phyloP scores from a whole-genome alignment of 2,329 filamentous ascomycete genomes.

The Plectosphaerella plurivora region DNA sequence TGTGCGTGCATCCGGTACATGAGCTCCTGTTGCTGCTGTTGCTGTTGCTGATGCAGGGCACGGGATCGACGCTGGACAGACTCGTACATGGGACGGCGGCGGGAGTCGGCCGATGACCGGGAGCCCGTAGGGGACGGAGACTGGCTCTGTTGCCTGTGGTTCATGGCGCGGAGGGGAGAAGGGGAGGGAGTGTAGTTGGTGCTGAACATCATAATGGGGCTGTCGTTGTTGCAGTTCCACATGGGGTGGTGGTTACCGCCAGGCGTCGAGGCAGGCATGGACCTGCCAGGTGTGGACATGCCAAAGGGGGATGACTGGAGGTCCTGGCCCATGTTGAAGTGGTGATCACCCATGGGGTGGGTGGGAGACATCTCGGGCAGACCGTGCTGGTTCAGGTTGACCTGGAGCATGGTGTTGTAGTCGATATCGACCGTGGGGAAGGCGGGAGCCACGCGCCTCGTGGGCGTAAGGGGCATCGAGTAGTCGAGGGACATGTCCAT shows the following conservation, averaged over 20 bases:
- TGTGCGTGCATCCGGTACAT: slow-evolving; percentile 11
- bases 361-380: slow-evolving; percentile 10
- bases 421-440: slow-evolving; percentile 23
- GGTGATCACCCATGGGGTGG: slow-evolving; percentile 5
- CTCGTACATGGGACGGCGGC: slow-evolving; percentile 34
- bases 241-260: slow-evolving; percentile 27
- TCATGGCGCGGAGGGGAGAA: slow-evolving; percentile 23
- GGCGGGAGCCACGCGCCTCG: slow-evolving; percentile 7
- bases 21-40: slow-evolving; percentile 28
- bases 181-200: slow-evolving; percentile 19
- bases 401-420: slow-evolving; percentile 32
- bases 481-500: slow-evolving; percentile 4
- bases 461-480: slow-evolving; percentile 8
- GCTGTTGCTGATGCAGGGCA: slow-evolving; percentile 24
- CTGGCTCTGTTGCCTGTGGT: slow-evolving; percentile 9
- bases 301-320: slow-evolving; percentile 12
- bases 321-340: slow-evolving; percentile 7
- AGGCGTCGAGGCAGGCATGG: slow-evolving; percentile 31
- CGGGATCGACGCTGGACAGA: slow-evolving; percentile 35
- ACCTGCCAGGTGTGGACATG: slow-evolving; percentile 12
- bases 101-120: slow-evolving; percentile 27
- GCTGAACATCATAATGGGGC: slow-evolving; percentile 33
- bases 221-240: slow-evolving; percentile 34
- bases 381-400: slow-evolving; percentile 11
- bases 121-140: slow-evolving; percentile 20